Base-by-base conservation (phyloP, 352 stramenopile genomes). In the Globisporangium middletonii region DNA sequence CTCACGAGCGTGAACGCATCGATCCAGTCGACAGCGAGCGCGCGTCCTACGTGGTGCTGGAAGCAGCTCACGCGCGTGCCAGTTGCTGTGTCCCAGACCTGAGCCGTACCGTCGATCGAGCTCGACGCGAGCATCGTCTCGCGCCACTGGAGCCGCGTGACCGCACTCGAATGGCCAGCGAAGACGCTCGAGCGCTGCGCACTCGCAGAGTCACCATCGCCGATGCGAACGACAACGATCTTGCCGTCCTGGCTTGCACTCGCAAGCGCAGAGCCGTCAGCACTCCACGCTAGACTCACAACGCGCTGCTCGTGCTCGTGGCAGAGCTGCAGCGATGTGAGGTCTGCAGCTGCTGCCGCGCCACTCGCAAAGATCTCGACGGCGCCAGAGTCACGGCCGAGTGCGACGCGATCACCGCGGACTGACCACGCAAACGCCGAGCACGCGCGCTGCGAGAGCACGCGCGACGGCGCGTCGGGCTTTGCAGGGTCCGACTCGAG, bases 261-360 rank as follows among this genome's bases (percentile, higher is more conserved):
- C 12, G 76, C 77, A 16, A 88, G 55, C 41, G 85, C 52, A 3
- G 26, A 23, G 50, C 13, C 6, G 19, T 30, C 47, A 45, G 30
- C 47, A 60, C 11, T 58, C 82, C 82, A 89, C 3, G 67, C 54
- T n/a, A 89, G 5, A 8, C 63, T 54, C 2, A 71, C 70, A 6
- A 89, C 63, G 0, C 19, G 27, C 23, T 88, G 74, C n/a, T 72
- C 67, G 52, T 88, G 76, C 37, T 92, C 78, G 37, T 88, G 76
- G 52, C 78, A 69, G 9, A 53, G 66, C 41, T 60, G 45, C 18
- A 59, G 27, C 23, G 28, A 64, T 2, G 27, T 48, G 23, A 65
- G 44, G 26, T 50, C 57, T 38, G 33, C 13, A 27, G 42, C 27
- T 55, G 50, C 23, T 30, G 53, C 28, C 23, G 43, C 15, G 12